Evolutionary conservation across 345 rosid genomes (phyloP), one percentile per base, ranked within the genome.

Genomic region (Eucalyptus decipiens): DNA sequence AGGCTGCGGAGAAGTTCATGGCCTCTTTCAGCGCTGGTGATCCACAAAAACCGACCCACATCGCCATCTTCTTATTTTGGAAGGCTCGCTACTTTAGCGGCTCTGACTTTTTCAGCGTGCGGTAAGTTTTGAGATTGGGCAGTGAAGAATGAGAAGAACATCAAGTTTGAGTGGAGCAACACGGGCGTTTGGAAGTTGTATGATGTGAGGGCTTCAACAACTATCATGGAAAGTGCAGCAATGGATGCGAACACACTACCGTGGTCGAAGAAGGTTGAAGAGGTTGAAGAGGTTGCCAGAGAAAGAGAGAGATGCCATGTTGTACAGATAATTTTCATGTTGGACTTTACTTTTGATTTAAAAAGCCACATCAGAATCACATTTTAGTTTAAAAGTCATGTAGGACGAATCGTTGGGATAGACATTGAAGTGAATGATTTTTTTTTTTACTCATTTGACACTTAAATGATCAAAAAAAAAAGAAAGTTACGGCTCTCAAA

Each of bases 11-110:
- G 6, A 69, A 34, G 24, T 69, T 17, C 43, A 5, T 69, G 6
- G 43, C 80, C 12, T 34, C 80, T 69, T 69, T 18, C 12, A 40
- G 42, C 24, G 4, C 42, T 18, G 80, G 80, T 9, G 23, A 69
- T 37, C 80, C 24, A 34, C 80, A 34, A 69, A 67, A 95, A 1
- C 99, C 99, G 69, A 96, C 95, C 87, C 97, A 96, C 91, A 96
- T 89, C 85, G 93, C 95, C 88, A 95, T 97, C 89, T 96, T 96
- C 89, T 97, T 96, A 95, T 96, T 96, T 81, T 95, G 94, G 88
- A 94, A 91, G 51, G 98, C 88, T 85, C 92, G 92, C 98, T 97
- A 96, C 91, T 95, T 94, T 58, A 8, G 88, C 87, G 86, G 89
- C 89, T 37, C 50, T 40, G 89, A 52, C 49, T 45, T 80, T 49